phyloP scores from a whole-genome alignment of 2,329 filamentous ascomycete species.

The Paraconiothyrium brasiliense region DNA sequence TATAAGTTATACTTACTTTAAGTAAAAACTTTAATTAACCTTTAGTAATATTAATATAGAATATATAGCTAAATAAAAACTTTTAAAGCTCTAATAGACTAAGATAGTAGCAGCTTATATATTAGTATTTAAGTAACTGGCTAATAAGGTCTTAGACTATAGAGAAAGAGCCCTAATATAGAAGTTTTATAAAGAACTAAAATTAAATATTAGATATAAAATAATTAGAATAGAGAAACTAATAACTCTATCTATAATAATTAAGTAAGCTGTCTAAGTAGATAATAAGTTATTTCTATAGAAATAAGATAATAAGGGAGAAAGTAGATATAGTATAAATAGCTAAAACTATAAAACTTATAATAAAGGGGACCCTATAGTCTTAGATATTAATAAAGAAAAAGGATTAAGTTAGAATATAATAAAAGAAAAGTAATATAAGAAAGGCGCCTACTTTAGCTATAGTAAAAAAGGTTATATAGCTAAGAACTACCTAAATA shows the following conservation, averaged over 20 bases:
- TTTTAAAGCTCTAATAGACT: not conserved
- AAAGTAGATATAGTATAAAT: not conserved
- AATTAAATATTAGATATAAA: not conserved
- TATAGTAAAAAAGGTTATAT: not conserved
- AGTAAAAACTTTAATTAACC: not conserved
- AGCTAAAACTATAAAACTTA: not conserved
- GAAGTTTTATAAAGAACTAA: not conserved
- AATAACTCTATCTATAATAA: not conserved
- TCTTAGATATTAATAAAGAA: not conserved
- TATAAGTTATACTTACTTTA: not conserved
- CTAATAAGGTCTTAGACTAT: not conserved
- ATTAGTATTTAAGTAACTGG: not conserved
- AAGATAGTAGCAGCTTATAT: not conserved
- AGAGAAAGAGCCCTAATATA: not conserved
- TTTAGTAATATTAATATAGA: constrained; percentile 5
- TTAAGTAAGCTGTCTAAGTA: not conserved
- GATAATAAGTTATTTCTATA: not conserved
- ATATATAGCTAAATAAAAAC: constrained; percentile 1
- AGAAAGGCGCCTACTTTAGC: not conserved
- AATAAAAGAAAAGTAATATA: not conserved
- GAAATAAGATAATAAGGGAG: not conserved
- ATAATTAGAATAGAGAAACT: not conserved
- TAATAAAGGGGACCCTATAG: not conserved
- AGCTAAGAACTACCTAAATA: not conserved
- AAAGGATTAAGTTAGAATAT: not conserved